Conservation (phyloP, 2,329 filamentous ascomycete species). For the Exophiala xenobiotica region DNA sequence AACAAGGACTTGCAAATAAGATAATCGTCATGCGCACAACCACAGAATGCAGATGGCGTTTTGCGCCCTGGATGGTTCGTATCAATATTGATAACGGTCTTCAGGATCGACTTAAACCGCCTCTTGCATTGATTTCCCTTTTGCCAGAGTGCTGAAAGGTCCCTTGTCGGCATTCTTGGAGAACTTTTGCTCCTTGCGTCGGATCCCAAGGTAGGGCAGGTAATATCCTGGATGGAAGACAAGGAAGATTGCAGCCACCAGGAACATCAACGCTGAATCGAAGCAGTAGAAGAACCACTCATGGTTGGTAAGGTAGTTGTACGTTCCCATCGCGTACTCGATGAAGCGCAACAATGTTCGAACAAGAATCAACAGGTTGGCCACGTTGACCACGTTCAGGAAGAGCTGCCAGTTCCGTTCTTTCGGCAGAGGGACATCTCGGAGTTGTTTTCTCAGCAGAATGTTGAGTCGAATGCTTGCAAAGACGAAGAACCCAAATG, state of each 20-base stretch:
- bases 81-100: too few relatives aligned
- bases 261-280: slow-evolving; percentile 22
- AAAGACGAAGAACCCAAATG: slow-evolving; percentile 51
- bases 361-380: slow-evolving; percentile 21
- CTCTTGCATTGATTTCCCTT: slow-evolving; percentile 11
- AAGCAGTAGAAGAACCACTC: slow-evolving; percentile 27
- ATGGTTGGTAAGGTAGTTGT: slow-evolving; percentile 22
- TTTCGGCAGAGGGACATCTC: slow-evolving; percentile 12
- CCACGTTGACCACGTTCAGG: slow-evolving; percentile 21
- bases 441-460: slow-evolving; percentile 12
- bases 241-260: slow-evolving; percentile 18
- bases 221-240: slow-evolving; percentile 23
- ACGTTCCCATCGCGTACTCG: slow-evolving; percentile 18
- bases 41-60: too few relatives aligned
- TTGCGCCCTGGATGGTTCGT: too few relatives aligned
- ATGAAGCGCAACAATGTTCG: slow-evolving; percentile 21
- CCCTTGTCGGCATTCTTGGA: slow-evolving; percentile 21
- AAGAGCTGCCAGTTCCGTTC: slow-evolving; percentile 24
- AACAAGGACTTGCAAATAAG: too few relatives aligned
- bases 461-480: slow-evolving; percentile 39
- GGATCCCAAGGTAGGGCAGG: slow-evolving; percentile 22
- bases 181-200: slow-evolving; percentile 17
- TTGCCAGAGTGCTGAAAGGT: slow-evolving; percentile 12
- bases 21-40: too few relatives aligned
- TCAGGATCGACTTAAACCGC: slow-evolving; percentile 1